Base-by-base conservation (phyloP, 2,329 filamentous ascomycete genomes). In the Pseudogymnoascus sp. region DNA sequence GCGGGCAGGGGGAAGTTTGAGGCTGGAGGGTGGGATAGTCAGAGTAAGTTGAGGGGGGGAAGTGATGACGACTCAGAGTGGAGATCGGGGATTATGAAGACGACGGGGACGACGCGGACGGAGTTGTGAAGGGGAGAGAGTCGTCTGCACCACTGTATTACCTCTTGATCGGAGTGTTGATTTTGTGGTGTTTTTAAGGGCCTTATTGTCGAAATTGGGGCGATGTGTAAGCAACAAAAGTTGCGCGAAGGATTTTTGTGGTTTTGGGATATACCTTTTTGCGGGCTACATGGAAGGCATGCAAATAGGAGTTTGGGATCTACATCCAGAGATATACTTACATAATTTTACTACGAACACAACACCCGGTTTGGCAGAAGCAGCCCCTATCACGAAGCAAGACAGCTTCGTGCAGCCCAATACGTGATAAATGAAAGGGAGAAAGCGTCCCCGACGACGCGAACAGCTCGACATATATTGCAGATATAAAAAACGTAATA, bases 61-160 rank as follows among this genome's bases (percentile, higher is more conserved):
- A 45, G 28, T 39, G 33, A 35, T 28, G 35, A 52, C 15, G 52
- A 59, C 35, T 59, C 41, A 58, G 56, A 60, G 63, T 59, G 61
- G 63, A 55, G 63, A 63, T 59, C 59, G 59, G 41, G 57, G 61
- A 63, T 60, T 61, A 61, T 59, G 61, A 62, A 61, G 56, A 37
- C 30, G 57, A 58, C n/a, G 57, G 37, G 55, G 55, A 63, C 26
- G 56, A 45, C 26, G 55, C 45, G 58, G 60, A 59, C 57, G 60
- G 62, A 61, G 59, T 63, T 48, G 62, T 61, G 61, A 62, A 58
- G 60, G 63, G 61, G 63, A 57, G 59, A 58, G 62, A 60, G 61
- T 52, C n/a, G 63, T 26, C 13, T 26, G 39, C 41, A 28, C 41
- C 13, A 8, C 41, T 48, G 21, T 48, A 48, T 48, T 28, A 48